Evolutionary conservation across 2,329 filamentous ascomycete species (phyloP).

Genomic region (Monosporascus cannonballus): DNA sequence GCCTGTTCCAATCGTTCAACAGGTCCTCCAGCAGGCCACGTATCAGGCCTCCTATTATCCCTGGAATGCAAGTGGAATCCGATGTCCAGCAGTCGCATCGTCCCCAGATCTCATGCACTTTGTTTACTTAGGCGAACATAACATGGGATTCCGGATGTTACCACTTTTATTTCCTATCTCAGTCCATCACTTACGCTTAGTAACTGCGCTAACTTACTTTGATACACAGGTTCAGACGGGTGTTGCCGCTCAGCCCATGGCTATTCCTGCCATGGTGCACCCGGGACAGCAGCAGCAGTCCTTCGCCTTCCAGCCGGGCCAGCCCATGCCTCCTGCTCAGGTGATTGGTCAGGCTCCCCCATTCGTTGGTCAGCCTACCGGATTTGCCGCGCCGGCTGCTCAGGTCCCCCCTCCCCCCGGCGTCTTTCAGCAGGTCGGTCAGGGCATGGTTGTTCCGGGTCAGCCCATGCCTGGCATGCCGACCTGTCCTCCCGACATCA

Average conservation of each 20-base stretch:
- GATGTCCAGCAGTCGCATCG: background rate
- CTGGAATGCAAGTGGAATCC: background rate
- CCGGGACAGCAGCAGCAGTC: background rate
- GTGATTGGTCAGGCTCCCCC: background rate
- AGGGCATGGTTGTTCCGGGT: slow-evolving; percentile 7
- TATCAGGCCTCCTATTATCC: background rate
- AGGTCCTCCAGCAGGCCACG: background rate
- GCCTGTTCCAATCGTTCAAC: background rate
- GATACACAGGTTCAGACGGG: background rate
- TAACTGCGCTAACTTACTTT: background rate
- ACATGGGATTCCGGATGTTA: background rate
- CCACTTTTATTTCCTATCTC: background rate
- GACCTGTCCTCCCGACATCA: slow-evolving; percentile 35
- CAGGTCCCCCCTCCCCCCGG: background rate
- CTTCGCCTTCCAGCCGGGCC: background rate
- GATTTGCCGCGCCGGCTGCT: background rate
- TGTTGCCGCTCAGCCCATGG: slow-evolving; percentile 6
- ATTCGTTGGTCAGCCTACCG: background rate
- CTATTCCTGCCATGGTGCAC: slow-evolving; percentile 8
- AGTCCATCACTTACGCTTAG: background rate
- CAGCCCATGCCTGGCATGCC: slow-evolving; percentile 1
- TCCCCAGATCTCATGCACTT: too few relatives aligned
- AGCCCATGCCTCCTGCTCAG: background rate
- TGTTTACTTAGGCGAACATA: background rate
- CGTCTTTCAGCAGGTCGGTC: background rate